A percentile compares a stretch with the other conserved stretches of the same genome.
Evolutionary conservation across 208 protist species (phyloP).

Genomic region (Porcisia deanei): DNA sequence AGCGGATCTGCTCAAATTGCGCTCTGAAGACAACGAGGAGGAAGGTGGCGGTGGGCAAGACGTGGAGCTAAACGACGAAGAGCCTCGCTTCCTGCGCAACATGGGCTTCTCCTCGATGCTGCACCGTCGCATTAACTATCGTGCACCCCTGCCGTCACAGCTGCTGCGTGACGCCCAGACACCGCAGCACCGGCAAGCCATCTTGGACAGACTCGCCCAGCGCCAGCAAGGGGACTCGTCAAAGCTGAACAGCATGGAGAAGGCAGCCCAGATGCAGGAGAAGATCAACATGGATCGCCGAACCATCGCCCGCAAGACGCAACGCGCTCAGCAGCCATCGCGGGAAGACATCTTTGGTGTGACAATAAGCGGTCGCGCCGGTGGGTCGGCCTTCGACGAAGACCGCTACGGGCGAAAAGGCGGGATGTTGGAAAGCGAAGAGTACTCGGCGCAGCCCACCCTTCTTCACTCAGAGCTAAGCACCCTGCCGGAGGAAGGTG

Average conservation of each 20-base stretch:
- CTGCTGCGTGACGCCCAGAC: slow-evolving; percentile 74
- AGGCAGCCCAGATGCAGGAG: slow-evolving; percentile 69
- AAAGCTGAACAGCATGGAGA: slow-evolving; percentile 81
- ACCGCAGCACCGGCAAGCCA: slow-evolving; percentile 79
- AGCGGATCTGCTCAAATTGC: slow-evolving; percentile 69
- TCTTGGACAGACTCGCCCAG: slow-evolving; percentile 65
- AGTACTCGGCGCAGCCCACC: slow-evolving; percentile 27
- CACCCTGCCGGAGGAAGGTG: slow-evolving; percentile 61
- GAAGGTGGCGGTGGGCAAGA: slow-evolving; percentile 35
- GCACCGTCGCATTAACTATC: slow-evolving; percentile 80
- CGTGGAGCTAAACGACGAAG: slow-evolving; percentile 87
- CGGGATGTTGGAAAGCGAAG: slow-evolving; percentile 11
- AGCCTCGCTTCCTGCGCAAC: slow-evolving; percentile 75
- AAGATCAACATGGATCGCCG: slow-evolving; percentile 83
- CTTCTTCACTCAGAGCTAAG: slow-evolving; percentile 72
- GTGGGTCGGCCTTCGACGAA: not conserved
- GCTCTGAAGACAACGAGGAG: slow-evolving; percentile 68
- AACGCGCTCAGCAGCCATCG: slow-evolving; percentile 34
- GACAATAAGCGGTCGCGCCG: not conserved
- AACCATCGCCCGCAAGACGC: slow-evolving; percentile 49
- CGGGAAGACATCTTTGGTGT: slow-evolving; percentile 6
- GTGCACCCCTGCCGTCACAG: slow-evolving; percentile 74
- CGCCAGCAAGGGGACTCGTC: slow-evolving; percentile 49
- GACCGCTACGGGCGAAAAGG: not conserved
- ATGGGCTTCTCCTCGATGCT: slow-evolving; percentile 57